Conservation (phyloP, 192 early-diverging fungal species). For the Phycomyces blakesleeanus region DNA sequence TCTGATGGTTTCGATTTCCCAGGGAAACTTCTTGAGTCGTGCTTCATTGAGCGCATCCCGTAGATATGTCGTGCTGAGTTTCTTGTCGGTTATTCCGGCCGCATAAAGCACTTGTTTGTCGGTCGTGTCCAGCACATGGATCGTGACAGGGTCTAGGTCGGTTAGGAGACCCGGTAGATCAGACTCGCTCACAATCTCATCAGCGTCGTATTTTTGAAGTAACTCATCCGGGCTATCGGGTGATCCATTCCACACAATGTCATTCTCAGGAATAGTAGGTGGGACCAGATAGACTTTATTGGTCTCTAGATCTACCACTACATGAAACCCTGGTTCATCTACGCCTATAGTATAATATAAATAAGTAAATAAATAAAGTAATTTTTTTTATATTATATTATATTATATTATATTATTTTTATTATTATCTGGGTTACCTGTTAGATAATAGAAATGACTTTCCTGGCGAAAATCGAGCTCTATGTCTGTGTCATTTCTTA, state of each 20-base stretch:
- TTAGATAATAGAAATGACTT: constrained; percentile 85
- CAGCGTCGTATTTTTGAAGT: constrained; percentile 62
- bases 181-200: constrained; percentile 59
- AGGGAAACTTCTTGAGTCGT: constrained; percentile 80
- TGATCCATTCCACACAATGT: constrained; percentile 81
- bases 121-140: constrained; percentile 51
- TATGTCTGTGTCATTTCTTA: constrained; percentile 47
- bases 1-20: constrained; percentile 76
- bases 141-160: constrained; percentile 38
- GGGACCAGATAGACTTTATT: constrained; percentile 63
- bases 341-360: too few relatives aligned
- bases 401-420: too few relatives aligned
- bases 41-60: constrained; percentile 65
- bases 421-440: too few relatives aligned
- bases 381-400: too few relatives aligned
- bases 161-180: constrained; percentile 51
- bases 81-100: constrained; percentile 14
- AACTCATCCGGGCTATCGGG: constrained; percentile 55
- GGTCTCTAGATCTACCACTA: constrained; percentile 67
- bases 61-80: constrained; percentile 29
- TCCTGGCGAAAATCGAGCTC: constrained; percentile 85
- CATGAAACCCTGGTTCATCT: constrained; percentile 70
- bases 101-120: constrained; percentile 14
- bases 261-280: constrained; percentile 62
- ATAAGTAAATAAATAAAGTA: too few relatives aligned